Percentiles rank a stretch among this genome's conserved stretches.
phyloP scores from a whole-genome alignment of 805 yeast species.

The Myxozyma monticola region DNA sequence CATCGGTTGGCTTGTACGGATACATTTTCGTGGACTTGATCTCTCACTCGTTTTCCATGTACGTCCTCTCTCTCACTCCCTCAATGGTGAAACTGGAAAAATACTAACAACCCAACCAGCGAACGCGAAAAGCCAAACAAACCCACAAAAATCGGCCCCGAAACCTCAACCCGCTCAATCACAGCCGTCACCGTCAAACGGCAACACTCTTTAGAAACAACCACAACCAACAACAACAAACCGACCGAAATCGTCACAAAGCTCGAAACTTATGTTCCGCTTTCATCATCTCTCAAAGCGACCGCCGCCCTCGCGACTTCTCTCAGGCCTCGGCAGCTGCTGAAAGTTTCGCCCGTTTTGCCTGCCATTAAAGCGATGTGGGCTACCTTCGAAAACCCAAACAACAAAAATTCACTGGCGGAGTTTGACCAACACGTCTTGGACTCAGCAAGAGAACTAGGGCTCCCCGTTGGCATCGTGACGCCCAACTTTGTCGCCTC shows the following conservation, averaged over 20 bases:
- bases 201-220: no score
- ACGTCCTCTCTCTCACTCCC: conserved; percentile 9
- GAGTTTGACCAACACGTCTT: conserved; percentile 15
- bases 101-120: conserved; percentile 36
- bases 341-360: conserved; percentile 52
- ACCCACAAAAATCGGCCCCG: conserved; percentile 54
- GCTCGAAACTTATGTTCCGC: conserved; percentile 32
- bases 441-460: conserved; percentile 38
- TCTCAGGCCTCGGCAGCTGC: conserved; percentile 42
- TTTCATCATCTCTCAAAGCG: conserved; percentile 23
- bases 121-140: conserved; percentile 52
- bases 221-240: conserved; percentile 35
- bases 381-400: conserved; percentile 39
- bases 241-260: conserved; percentile 34
- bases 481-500: conserved; percentile 41
- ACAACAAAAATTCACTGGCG: neutral
- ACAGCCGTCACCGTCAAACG: conserved; percentile 40
- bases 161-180: conserved; percentile 47
- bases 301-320: conserved; percentile 20
- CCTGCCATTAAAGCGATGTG: conserved; percentile 59
- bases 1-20: conserved; percentile 79
- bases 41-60: conserved; percentile 48
- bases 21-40: conserved; percentile 78
- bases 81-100: no score
- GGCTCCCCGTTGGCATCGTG: conserved; percentile 49